Percentiles rank a stretch among this genome's conserved stretches.
phyloP scores from a whole-genome alignment of 805 yeast genomes.

The Hanseniaspora hatyaiensis region DNA sequence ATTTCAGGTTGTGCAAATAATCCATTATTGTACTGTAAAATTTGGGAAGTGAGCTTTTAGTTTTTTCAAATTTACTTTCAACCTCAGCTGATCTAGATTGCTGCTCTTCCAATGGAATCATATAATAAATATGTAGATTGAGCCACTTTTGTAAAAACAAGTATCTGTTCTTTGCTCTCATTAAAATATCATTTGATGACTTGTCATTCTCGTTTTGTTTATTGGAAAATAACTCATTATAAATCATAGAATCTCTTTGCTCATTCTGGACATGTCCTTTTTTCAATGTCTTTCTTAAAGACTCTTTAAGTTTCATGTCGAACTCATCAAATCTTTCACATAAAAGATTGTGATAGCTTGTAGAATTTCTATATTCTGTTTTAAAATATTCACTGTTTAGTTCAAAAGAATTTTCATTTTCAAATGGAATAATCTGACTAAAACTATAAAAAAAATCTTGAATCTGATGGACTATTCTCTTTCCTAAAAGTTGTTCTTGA shows the following conservation, averaged over 20 bases:
- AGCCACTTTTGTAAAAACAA: background rate
- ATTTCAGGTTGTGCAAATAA: slow-evolving; percentile 8
- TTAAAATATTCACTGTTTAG: background rate
- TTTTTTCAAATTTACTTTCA: background rate
- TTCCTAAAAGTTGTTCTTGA: background rate
- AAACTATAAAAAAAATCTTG: slow-evolving; percentile 8
- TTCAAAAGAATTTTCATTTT: background rate
- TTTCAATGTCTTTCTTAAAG: background rate
- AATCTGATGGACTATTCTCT: background rate
- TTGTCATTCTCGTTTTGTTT: background rate
- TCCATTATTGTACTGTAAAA: slow-evolving; percentile 1
- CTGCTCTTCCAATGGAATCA: slow-evolving; percentile 5
- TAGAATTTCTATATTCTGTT: background rate
- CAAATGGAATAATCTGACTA: background rate
- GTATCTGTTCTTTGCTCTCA: background rate
- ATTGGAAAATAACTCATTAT: background rate
- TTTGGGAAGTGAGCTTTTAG: background rate
- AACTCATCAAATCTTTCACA: background rate
- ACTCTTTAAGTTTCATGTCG: background rate
- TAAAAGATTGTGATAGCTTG: background rate
- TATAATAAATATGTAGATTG: background rate
- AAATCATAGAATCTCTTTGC: background rate
- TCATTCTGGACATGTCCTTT: background rate
- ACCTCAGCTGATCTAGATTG: slow-evolving; percentile 1
- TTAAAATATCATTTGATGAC: background rate